Base-by-base conservation (phyloP, 139 green algal genomes). In the Spirogloea muscicola region DNA sequence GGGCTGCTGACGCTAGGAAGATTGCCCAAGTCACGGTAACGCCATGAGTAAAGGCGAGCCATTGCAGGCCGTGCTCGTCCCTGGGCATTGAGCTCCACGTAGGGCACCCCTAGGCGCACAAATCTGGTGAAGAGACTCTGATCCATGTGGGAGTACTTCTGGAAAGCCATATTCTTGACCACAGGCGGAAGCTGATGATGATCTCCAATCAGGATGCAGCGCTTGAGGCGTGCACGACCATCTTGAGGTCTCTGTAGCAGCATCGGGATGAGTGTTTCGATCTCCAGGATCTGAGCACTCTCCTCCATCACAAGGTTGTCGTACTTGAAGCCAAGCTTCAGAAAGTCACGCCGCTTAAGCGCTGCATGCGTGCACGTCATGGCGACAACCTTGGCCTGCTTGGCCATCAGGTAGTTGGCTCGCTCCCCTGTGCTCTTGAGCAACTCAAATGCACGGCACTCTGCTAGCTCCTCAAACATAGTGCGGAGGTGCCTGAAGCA, bases 311-410 rank as follows among this genome's bases (percentile, higher is more conserved):
- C 65, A 55, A 99, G 83, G 77, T 91, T 98, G 87, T 99, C 94
- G 68, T 96, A 99, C 79, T 94, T 89, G 78, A 99, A 92, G 3
- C 88, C 91, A 62, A 98, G 77, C 29, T 91, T 77, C 37, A 99
- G 66, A 82, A 99, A 99, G 79, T 99, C 94, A 44, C 84, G 68
- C 1, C 92, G 85, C 86, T 97, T 98, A 16, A 99, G 84, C 1
- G 94, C 94, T 1, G 94, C 94, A 72, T 99, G 94, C 31, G 94
- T 99, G 85, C 92, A 98, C 2, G 94, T 99, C 94, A 99, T 99
- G n/a, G 94, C 94, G 81, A 99, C 90, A 44, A 99, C 89, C 85
- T 97, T 96, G 64, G 92, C 92, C 82, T 97, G 92, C 79, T 93
- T 92, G 1, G 93, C 96, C 74, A 93, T 90, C 49, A 99, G 84